These are phyloP conservation scores for Diplotaxis tenuifolia DNA, from an alignment of 345 rosid genomes.

Conservation along the genomic window DNA sequence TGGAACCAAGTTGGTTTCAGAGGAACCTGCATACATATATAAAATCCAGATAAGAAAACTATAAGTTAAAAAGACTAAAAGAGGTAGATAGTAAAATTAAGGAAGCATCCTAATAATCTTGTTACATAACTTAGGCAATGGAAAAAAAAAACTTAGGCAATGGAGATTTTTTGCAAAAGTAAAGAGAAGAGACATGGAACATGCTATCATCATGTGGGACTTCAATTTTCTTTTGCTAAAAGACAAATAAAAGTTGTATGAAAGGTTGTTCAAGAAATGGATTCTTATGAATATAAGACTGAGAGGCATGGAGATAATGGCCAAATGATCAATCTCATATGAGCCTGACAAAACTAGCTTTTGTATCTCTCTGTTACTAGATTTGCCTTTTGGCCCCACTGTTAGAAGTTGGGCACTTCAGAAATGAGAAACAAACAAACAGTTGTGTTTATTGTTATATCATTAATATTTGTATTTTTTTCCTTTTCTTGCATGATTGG, in stretches of 20 bases:
- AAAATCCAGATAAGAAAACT: not conserved
- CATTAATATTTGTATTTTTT: not conserved
- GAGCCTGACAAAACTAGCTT: slow-evolving; percentile 35
- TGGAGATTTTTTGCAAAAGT: slow-evolving; percentile 9
- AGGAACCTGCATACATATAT: slow-evolving; percentile 20
- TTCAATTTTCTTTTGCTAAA: slow-evolving; percentile 16
- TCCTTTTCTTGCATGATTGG: not conserved
- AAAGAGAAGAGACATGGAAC: slow-evolving; percentile 28
- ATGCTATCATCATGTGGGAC: slow-evolving; percentile 33
- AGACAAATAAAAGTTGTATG: slow-evolving; percentile 23
- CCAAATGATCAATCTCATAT: slow-evolving; percentile 32
- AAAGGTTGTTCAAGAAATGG: slow-evolving; percentile 24
- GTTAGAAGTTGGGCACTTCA: slow-evolving; percentile 18
- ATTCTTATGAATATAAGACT: slow-evolving; percentile 8
- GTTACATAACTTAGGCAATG: not conserved
- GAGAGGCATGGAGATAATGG: slow-evolving; percentile 29
- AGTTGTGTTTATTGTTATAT: not conserved
- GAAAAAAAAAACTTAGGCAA: not conserved
- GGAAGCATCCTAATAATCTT: not conserved
- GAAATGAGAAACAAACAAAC: slow-evolving; percentile 20
- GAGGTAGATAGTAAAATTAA: not conserved
- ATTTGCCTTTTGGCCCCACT: slow-evolving; percentile 42
- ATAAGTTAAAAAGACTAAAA: not conserved
- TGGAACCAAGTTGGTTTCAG: slow-evolving; percentile 22
- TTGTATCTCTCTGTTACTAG: slow-evolving; percentile 33